Percentiles rank a stretch among this genome's conserved stretches.
These are phyloP conservation scores for Suhomyces vadensis DNA, from an alignment of 805 yeast genomes.

Conservation along the genomic window DNA sequence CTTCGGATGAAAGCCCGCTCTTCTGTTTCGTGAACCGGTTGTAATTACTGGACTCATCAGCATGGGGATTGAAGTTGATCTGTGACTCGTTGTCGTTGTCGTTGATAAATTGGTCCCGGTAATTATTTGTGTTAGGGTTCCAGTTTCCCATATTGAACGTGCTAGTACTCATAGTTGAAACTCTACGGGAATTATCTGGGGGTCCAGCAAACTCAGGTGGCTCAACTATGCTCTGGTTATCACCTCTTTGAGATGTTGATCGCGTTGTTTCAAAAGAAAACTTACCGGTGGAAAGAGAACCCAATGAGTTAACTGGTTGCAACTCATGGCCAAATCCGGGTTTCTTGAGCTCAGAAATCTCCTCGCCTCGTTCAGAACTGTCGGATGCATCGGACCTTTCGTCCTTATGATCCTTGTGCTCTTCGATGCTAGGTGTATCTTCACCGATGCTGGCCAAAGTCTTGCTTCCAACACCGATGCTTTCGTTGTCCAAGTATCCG, in stretches of 20 bases:
- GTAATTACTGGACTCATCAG: conserved; percentile 22
- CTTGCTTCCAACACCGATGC: background rate
- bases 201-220: background rate
- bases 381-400: background rate
- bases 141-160: conserved; percentile 53
- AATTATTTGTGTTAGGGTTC: conserved; percentile 58
- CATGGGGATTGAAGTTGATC: conserved; percentile 27
- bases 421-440: background rate
- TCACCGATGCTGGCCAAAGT: conserved; percentile 5
- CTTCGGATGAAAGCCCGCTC: conserved; percentile 18
- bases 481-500: conserved; percentile 26
- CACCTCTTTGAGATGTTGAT: conserved; percentile 4
- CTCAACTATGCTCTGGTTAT: conserved; percentile 1
- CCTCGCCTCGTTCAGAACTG: too few species aligned
- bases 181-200: conserved; percentile 25
- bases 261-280: conserved; percentile 16
- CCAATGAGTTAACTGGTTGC: conserved; percentile 14
- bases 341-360: background rate
- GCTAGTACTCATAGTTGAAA: conserved; percentile 31
- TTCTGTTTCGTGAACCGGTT: conserved; percentile 34
- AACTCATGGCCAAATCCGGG: conserved; percentile 9
- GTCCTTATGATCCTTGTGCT: background rate
- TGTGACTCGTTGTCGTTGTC: conserved; percentile 42
- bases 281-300: conserved; percentile 20
- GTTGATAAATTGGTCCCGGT: conserved; percentile 49